Base-by-base conservation (phyloP, 108 stramenopile genomes). In the Asterionellopsis glacialis region DNA sequence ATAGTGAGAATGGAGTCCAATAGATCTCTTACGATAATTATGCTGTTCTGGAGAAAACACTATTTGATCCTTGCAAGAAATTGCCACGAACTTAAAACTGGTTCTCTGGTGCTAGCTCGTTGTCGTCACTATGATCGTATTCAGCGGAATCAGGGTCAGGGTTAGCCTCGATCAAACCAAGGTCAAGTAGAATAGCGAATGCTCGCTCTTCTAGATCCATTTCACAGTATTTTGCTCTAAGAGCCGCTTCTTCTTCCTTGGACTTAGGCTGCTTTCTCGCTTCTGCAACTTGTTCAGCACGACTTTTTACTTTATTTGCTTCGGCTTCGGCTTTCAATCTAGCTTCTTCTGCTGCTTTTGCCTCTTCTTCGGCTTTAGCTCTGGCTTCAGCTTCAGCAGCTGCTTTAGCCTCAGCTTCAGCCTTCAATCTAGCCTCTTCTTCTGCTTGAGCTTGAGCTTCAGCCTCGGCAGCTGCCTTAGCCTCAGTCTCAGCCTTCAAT, bases 191-290 rank as follows among this genome's bases (percentile, higher is more conserved):
- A 42, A 75, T 68, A 48, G 60, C 26, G 28, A 72, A 75, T 23
- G 65, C 60, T 41, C 61, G 66, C 28, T 75, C 74, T 16, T 52
- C 74, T 41, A 75, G 51, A 33, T 74, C 48, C 79, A 87, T 78
- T 13, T 42, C 45, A 11, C 55, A 68, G 25, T 68, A 76, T 52
- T 65, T 62, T 24, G 59, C 57, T 11, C 59, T 56, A 52, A 58
- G 40, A 6, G 28, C n/a, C 16, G 19, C 41, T 63, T 58, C 57
- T 42, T 19, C 47, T 21, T 48, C 47, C 16, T 16, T 16, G 21
- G 47, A 51, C 47, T 48, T 48, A 2, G 47, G 47, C 9, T 48
- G 47, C 47, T 48, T 16, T 21, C 47, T 48, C 19, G 47, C 47
- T 52, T 75, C 66, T 26, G 22, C 59, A 49, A 50, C 18, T 19